These are phyloP conservation scores for Clonostachys byssicola DNA, from an alignment of 2,329 filamentous ascomycete genomes.

Conservation along the genomic window DNA sequence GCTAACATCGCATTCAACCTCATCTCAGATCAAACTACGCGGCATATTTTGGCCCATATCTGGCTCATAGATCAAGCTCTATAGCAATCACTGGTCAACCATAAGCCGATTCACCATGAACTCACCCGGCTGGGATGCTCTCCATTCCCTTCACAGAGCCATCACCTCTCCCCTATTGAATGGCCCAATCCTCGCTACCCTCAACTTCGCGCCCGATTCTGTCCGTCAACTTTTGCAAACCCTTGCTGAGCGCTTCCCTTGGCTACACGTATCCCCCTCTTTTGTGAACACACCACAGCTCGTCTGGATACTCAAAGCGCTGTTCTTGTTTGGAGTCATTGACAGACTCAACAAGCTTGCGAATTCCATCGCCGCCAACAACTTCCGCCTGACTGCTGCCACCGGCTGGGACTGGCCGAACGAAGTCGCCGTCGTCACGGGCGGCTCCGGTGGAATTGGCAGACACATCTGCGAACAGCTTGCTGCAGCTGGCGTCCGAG, in stretches of 20 bases:
- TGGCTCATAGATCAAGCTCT: too few relatives aligned
- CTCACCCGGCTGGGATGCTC: too few relatives aligned
- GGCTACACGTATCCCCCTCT: too few relatives aligned
- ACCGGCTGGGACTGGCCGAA: conserved; percentile 26
- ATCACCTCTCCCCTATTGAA: conserved; percentile 9
- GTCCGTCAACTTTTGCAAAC: conserved; percentile 6
- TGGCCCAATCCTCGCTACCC: conserved; percentile 7
- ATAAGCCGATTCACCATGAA: too few relatives aligned
- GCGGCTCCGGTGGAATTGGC: conserved; percentile 37
- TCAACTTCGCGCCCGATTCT: conserved; percentile 6
- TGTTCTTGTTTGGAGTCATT: conserved; percentile 14
- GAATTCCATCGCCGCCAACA: conserved; percentile 18
- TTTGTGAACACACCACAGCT: too few relatives aligned
- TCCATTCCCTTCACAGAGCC: too few relatives aligned
- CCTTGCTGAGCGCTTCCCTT: not conserved
- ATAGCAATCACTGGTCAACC: too few relatives aligned
- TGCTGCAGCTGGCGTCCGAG: conserved; percentile 43
- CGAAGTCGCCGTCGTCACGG: conserved; percentile 38
- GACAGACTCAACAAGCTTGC: conserved; percentile 12
- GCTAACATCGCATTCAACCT: too few relatives aligned
- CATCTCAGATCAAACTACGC: too few relatives aligned
- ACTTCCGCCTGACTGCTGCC: conserved; percentile 13
- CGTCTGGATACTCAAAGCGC: conserved; percentile 5
- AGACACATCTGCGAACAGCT: conserved; percentile 23
- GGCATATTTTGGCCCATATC: too few relatives aligned